These are phyloP conservation scores for Penicillium coprophilum DNA, from an alignment of 495 filamentous ascomycete genomes.

Conservation along the genomic window DNA sequence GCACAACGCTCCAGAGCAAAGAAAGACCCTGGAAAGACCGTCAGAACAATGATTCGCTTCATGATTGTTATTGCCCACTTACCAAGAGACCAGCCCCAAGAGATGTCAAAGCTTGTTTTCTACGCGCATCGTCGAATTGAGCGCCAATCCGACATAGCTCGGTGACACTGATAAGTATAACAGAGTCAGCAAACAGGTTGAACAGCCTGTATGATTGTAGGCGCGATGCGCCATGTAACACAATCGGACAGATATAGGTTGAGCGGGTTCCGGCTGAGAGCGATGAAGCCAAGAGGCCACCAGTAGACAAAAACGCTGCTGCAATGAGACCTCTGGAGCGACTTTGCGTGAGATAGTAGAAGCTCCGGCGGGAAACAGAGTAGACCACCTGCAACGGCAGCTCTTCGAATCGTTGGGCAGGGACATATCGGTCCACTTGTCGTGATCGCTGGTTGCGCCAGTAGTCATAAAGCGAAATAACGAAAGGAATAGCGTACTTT, in stretches of 20 bases:
- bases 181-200: slow-evolving; percentile 35
- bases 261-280: slow-evolving; percentile 36
- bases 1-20: slow-evolving; percentile 30
- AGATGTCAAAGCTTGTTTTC: slow-evolving; percentile 30
- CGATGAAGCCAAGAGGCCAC: slow-evolving; percentile 29
- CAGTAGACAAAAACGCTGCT: slow-evolving; percentile 32
- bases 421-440: slow-evolving; percentile 23
- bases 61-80: slow-evolving; percentile 14
- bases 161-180: slow-evolving; percentile 35
- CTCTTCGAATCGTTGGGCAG: slow-evolving; percentile 23
- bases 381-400: slow-evolving; percentile 20
- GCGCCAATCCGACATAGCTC: slow-evolving; percentile 27
- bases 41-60: slow-evolving; percentile 6
- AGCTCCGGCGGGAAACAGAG: slow-evolving; percentile 24
- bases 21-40: slow-evolving; percentile 30
- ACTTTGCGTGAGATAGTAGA: slow-evolving; percentile 31
- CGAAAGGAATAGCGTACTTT: slow-evolving; percentile 42
- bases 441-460: slow-evolving; percentile 36
- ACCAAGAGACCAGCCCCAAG: slow-evolving; percentile 42
- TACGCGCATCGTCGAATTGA: slow-evolving; percentile 25
- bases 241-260: slow-evolving; percentile 49
- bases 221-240: slow-evolving; percentile 23
- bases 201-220: slow-evolving; percentile 30
- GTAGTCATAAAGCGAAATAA: slow-evolving; percentile 46
- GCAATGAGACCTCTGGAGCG: slow-evolving; percentile 36